These are phyloP conservation scores for Beauveria medogensis DNA, from an alignment of 2,329 filamentous ascomycete genomes.

Conservation along the genomic window DNA sequence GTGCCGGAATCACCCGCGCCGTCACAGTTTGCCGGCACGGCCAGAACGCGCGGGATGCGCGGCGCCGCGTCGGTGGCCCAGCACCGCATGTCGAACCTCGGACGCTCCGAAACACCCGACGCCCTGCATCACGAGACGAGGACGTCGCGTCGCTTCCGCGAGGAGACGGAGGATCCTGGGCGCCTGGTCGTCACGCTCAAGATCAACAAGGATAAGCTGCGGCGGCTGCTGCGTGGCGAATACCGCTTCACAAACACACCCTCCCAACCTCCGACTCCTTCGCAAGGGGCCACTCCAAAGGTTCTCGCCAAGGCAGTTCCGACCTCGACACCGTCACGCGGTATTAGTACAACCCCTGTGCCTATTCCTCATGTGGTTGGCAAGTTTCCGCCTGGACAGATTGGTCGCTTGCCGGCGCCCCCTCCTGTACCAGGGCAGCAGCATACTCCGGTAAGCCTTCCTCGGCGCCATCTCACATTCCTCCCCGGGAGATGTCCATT, in stretches of 20 bases:
- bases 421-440: constrained; percentile 51
- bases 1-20: constrained; percentile 77
- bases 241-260: constrained; percentile 31
- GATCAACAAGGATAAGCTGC: constrained; percentile 63
- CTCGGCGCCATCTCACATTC: background rate
- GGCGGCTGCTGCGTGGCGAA: constrained; percentile 53
- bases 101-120: constrained; percentile 86
- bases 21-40: constrained; percentile 66
- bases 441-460: constrained; percentile 50
- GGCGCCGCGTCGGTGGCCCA: constrained; percentile 81
- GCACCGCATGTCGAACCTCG: constrained; percentile 74
- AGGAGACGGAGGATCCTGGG: constrained; percentile 71
- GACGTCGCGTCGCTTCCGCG: constrained; percentile 56
- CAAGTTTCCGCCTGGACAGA: constrained; percentile 41
- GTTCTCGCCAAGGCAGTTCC: constrained; percentile 24
- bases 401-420: constrained; percentile 61
- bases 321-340: constrained; percentile 29
- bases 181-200: constrained; percentile 67
- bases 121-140: constrained; percentile 63
- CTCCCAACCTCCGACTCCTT: constrained; percentile 29
- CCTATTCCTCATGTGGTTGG: constrained; percentile 19
- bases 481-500: background rate
- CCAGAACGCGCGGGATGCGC: constrained; percentile 79
- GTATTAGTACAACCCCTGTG: constrained; percentile 25
- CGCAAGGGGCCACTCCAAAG: constrained; percentile 24